phyloP scores from a whole-genome alignment of 306 rosid genomes.

The Adenanthera pavonina region DNA sequence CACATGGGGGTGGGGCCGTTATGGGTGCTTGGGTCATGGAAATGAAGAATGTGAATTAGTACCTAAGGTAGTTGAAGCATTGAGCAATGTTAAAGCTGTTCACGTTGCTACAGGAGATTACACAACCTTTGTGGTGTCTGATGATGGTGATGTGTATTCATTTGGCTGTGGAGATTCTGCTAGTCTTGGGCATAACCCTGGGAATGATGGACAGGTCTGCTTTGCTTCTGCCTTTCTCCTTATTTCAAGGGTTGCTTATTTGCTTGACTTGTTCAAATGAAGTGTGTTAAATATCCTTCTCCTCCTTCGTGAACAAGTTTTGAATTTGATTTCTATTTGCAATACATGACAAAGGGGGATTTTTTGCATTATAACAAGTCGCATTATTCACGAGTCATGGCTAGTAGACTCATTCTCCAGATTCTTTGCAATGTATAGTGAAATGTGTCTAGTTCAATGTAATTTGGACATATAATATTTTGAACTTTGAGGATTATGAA shows the following conservation, averaged over 20 bases:
- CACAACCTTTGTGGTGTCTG: slow-evolving; percentile 86
- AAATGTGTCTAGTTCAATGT: too few relatives aligned
- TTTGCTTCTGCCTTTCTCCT: slow-evolving; percentile 26
- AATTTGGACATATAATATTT: too few relatives aligned
- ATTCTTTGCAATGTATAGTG: too few relatives aligned
- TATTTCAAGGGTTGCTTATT: slow-evolving; percentile 2
- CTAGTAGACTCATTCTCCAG: neutral
- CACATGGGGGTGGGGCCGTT: slow-evolving; percentile 99
- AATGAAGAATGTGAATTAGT: slow-evolving; percentile 85
- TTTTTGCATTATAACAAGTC: neutral
- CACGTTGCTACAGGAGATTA: slow-evolving; percentile 95
- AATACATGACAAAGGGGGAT: neutral
- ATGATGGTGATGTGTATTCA: slow-evolving; percentile 87
- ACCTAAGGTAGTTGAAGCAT: slow-evolving; percentile 86
- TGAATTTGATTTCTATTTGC: slow-evolving; percentile 2
- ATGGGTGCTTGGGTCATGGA: slow-evolving; percentile 97
- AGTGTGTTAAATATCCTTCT: neutral
- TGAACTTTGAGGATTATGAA: neutral
- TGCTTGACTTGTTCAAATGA: slow-evolving; percentile 1
- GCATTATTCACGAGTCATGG: neutral
- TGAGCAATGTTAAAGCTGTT: slow-evolving; percentile 76
- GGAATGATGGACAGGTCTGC: slow-evolving; percentile 67
- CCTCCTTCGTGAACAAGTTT: neutral
- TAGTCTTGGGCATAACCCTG: slow-evolving; percentile 82
- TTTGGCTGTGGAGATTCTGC: slow-evolving; percentile 97